phyloP scores from a whole-genome alignment of 2,329 filamentous ascomycete genomes.

The Claviceps sorghi region DNA sequence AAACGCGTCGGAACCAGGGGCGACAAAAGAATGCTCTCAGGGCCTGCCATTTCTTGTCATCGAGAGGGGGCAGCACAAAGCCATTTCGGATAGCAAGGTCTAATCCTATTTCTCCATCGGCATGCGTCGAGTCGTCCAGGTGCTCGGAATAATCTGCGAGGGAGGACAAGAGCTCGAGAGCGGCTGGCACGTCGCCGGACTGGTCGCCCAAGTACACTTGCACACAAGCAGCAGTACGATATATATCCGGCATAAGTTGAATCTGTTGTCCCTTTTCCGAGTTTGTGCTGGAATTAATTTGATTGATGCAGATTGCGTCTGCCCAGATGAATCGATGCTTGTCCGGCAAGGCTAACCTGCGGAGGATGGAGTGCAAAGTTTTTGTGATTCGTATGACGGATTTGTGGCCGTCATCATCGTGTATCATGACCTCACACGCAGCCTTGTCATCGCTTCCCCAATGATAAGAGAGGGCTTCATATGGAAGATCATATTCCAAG shows the following conservation, averaged over 20 bases:
- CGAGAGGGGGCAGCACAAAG: conserved; percentile 1
- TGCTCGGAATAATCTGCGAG: conserved; percentile 6
- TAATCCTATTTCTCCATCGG: conserved; percentile 3
- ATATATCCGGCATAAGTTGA: conserved; percentile 7
- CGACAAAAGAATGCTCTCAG: conserved; percentile 6
- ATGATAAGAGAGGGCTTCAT: conserved; percentile 7
- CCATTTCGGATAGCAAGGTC: conserved; percentile 3
- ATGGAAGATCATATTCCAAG: conserved; percentile 1
- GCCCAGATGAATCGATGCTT: conserved; percentile 6
- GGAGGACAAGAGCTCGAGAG: conserved; percentile 1
- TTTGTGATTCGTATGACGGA: conserved; percentile 3
- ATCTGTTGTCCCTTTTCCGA: conserved; percentile 7
- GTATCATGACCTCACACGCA: not conserved
- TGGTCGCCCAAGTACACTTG: conserved; percentile 5
- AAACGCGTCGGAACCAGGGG: conserved; percentile 7
- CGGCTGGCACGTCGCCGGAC: conserved; percentile 2
- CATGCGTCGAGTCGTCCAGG: conserved; percentile 3
- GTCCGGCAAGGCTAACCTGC: conserved; percentile 2
- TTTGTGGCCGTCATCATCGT: not conserved
- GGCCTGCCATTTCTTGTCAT: conserved; percentile 4
- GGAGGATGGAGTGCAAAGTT: conserved; percentile 4
- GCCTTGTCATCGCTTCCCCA: conserved; percentile 5
- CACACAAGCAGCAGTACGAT: conserved; percentile 4
- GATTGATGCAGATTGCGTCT: conserved; percentile 10
- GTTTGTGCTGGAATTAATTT: conserved; percentile 3